Evolutionary conservation across 2,329 filamentous ascomycete species (phyloP).

Genomic region (Aspergillus spinulosporus): DNA sequence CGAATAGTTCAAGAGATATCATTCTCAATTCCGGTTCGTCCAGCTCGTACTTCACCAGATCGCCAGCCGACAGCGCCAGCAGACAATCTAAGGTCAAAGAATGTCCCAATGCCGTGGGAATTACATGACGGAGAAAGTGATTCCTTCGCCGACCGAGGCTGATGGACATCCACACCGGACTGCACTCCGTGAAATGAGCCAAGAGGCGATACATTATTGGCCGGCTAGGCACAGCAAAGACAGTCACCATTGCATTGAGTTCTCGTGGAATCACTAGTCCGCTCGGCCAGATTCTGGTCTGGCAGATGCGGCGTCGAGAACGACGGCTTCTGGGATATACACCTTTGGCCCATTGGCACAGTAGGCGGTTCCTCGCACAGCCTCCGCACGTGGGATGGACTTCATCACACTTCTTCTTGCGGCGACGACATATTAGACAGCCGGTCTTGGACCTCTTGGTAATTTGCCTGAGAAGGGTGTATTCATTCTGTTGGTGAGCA

Average conservation of each 20-base stretch:
- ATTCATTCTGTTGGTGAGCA: neutral
- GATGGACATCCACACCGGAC: neutral
- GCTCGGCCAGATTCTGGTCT: neutral
- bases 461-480: neutral
- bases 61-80: neutral
- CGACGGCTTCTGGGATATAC: neutral
- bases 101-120: neutral
- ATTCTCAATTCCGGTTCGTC: neutral
- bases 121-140: neutral
- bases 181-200: neutral
- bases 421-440: constrained; percentile 5
- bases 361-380: constrained; percentile 2
- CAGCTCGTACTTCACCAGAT: neutral
- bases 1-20: neutral
- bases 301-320: neutral
- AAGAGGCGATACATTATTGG: neutral
- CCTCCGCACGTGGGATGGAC: neutral
- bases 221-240: neutral
- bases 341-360: neutral
- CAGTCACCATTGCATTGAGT: neutral
- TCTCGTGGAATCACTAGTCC: neutral
- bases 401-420: constrained; percentile 14
- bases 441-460: neutral
- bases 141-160: neutral
- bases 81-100: neutral